Percentiles rank a stretch among this genome's conserved stretches.
phyloP scores from a whole-genome alignment of 148 eudicot species.

The Silene conica region DNA sequence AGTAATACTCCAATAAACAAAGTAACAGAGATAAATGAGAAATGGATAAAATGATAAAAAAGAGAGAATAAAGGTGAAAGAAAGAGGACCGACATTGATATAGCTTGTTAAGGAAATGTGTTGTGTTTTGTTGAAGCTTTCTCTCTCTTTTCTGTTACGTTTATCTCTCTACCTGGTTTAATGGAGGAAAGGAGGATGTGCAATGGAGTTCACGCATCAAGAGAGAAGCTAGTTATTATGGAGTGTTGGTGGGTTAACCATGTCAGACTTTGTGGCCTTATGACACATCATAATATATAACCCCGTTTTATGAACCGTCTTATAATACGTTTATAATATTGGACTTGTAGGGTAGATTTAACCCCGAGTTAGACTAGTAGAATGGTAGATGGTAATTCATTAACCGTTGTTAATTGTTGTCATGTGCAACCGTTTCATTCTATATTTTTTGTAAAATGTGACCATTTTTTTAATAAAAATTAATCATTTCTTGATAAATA shows the following conservation, averaged over 20 bases:
- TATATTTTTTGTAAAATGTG: too few relatives aligned
- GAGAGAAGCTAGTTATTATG: neutral
- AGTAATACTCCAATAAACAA: neutral
- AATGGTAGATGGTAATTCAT: too few relatives aligned
- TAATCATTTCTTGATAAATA: too few relatives aligned
- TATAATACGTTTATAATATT: too few relatives aligned
- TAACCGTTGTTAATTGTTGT: too few relatives aligned
- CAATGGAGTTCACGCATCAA: constrained; percentile 23
- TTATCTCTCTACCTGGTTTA: neutral
- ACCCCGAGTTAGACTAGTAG: too few relatives aligned
- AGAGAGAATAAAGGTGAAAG: neutral
- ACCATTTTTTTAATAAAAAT: too few relatives aligned
- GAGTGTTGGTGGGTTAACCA: neutral
- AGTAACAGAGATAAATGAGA: neutral
- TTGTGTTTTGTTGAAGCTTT: neutral
- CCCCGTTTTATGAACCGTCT: too few relatives aligned
- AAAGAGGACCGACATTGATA: neutral
- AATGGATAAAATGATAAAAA: neutral
- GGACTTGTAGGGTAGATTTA: too few relatives aligned
- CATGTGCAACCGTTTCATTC: too few relatives aligned
- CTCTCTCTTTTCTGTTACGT: constrained; percentile 10
- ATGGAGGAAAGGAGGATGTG: constrained; percentile 4
- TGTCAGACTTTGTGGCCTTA: neutral
- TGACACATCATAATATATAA: too few relatives aligned
- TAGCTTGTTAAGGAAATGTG: neutral